Conservation (phyloP, 768 basidiomycete genomes). For the Termitomyces sp. region DNA sequence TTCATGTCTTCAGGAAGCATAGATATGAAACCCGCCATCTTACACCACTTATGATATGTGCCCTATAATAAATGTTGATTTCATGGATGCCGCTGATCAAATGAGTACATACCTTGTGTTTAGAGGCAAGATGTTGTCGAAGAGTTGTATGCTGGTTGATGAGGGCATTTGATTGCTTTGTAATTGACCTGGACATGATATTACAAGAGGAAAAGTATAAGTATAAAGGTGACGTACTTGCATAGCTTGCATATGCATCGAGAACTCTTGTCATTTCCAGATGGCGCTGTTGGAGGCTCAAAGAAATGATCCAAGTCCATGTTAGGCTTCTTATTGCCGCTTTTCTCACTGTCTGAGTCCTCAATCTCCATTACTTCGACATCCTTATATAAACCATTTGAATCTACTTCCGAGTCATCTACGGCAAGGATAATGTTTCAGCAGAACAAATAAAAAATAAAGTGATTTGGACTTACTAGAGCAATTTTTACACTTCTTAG, state of each 20-base stretch:
- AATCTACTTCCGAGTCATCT: neutral
- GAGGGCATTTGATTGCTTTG: too few relatives aligned
- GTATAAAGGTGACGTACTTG: neutral
- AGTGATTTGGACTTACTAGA: neutral
- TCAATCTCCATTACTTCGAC: too few relatives aligned
- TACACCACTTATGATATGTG: constrained; percentile 13
- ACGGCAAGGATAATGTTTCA: neutral
- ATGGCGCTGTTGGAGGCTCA: neutral
- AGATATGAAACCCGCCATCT: constrained; percentile 14
- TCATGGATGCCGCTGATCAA: neutral
- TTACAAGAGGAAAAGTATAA: neutral
- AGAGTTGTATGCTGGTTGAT: constrained; percentile 7
- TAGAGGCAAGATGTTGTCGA: constrained; percentile 5
- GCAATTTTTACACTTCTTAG: too few relatives aligned
- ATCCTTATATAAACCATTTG: neutral
- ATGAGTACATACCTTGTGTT: constrained; percentile 3
- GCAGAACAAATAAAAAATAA: neutral
- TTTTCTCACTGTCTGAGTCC: neutral
- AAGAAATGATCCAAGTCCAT: constrained; percentile 4
- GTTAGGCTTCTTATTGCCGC: too few relatives aligned
- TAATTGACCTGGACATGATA: too few relatives aligned
- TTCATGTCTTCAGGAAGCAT: constrained; percentile 16
- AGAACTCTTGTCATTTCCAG: too few relatives aligned
- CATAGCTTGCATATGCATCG: too few relatives aligned
- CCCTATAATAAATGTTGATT: neutral